Evolutionary conservation across 1,284 basidiomycete species (phyloP).

Genomic region (Rhodotorula sp.): DNA sequence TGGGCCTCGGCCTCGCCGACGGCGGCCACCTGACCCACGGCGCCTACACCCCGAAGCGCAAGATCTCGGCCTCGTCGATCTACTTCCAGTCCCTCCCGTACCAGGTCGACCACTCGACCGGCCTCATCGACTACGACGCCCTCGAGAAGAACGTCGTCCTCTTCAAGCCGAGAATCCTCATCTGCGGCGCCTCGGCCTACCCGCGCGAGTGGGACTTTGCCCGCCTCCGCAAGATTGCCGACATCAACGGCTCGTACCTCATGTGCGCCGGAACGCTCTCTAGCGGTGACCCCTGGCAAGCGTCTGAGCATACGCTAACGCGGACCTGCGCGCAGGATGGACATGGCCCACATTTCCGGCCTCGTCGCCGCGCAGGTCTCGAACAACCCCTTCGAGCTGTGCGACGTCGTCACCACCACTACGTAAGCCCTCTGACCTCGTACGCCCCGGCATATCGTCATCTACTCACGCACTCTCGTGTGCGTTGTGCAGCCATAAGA

Average conservation of each 20-base stretch:
- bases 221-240: slow-evolving; percentile 74
- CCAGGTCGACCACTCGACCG: slow-evolving; percentile 75
- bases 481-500: slow-evolving; percentile 72
- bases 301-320: slow-evolving; percentile 46
- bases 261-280: slow-evolving; percentile 42
- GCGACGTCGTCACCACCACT: slow-evolving; percentile 95
- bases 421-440: slow-evolving; percentile 53
- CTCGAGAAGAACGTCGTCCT: slow-evolving; percentile 86
- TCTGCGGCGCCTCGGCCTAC: slow-evolving; percentile 98
- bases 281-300: not conserved
- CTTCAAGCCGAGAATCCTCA: slow-evolving; percentile 93
- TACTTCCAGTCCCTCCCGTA: slow-evolving; percentile 99
- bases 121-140: slow-evolving; percentile 85
- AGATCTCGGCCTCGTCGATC: slow-evolving; percentile 99
- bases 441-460: no score
- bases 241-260: slow-evolving; percentile 82
- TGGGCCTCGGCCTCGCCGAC: slow-evolving; percentile 98
- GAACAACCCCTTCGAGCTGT: slow-evolving; percentile 91
- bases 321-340: slow-evolving; percentile 60
- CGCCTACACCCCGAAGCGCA: slow-evolving; percentile 66
- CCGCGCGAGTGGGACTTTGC: slow-evolving; percentile 97
- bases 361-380: slow-evolving; percentile 91
- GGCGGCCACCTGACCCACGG: slow-evolving; percentile 76
- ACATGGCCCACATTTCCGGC: slow-evolving; percentile 97
- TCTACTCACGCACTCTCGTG: not conserved